phyloP scores from a whole-genome alignment of 1,284 basidiomycete genomes.

The Marasmius oreades region DNA sequence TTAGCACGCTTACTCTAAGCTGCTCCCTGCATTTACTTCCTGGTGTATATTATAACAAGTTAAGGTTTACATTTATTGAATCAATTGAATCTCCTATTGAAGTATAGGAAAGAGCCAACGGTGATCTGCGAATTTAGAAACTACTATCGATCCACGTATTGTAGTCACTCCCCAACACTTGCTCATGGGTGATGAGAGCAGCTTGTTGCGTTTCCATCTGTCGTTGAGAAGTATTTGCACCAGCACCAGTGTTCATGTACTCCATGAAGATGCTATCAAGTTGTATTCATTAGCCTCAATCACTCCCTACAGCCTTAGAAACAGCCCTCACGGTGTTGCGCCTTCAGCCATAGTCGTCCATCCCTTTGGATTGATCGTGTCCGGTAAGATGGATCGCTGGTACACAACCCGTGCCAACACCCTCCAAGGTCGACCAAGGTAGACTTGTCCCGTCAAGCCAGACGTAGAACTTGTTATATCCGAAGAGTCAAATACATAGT shows the following conservation, averaged over 20 bases:
- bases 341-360: slow-evolving; percentile 23
- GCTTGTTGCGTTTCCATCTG: slow-evolving; percentile 19
- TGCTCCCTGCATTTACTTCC: too few relatives aligned
- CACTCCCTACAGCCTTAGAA: neutral
- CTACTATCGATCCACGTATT: slow-evolving; percentile 17
- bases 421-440: slow-evolving; percentile 18
- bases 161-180: slow-evolving; percentile 23
- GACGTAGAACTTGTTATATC: slow-evolving; percentile 18
- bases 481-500: slow-evolving; percentile 25
- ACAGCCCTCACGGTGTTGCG: slow-evolving; percentile 22
- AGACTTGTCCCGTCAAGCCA: slow-evolving; percentile 20
- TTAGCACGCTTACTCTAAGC: too few relatives aligned
- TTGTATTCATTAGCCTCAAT: neutral
- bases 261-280: slow-evolving; percentile 21
- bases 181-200: slow-evolving; percentile 19
- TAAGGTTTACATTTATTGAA: slow-evolving; percentile 1
- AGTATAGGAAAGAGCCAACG: neutral
- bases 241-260: slow-evolving; percentile 23
- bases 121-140: slow-evolving; percentile 2
- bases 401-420: slow-evolving; percentile 23
- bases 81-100: slow-evolving; percentile 1
- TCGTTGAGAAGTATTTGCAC: slow-evolving; percentile 21
- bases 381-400: slow-evolving; percentile 19
- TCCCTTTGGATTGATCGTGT: slow-evolving; percentile 21
- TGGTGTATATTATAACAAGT: too few relatives aligned